Percentiles rank a stretch among this genome's conserved stretches.
phyloP scores from a whole-genome alignment of 768 basidiomycete genomes.

The Pulveroboletus sp. region DNA sequence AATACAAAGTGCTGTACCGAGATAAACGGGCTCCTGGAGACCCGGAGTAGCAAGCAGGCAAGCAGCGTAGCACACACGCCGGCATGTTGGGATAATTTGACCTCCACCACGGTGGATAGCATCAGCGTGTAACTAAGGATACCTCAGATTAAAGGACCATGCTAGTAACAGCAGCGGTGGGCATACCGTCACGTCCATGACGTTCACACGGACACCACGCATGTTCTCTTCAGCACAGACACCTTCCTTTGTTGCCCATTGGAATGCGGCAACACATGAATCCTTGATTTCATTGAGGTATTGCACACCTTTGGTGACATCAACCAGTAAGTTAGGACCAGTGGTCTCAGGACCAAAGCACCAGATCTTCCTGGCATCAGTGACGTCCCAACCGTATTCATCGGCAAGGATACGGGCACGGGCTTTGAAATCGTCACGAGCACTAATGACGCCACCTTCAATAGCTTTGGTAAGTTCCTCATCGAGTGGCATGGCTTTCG shows the following conservation, averaged over 20 bases:
- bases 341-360: slow-evolving; percentile 99
- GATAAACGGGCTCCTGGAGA: slow-evolving; percentile 96
- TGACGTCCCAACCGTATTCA: slow-evolving; percentile 97
- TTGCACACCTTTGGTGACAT: slow-evolving; percentile 98
- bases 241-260: slow-evolving; percentile 99
- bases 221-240: slow-evolving; percentile 96
- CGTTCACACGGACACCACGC: slow-evolving; percentile 96
- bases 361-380: slow-evolving; percentile 99
- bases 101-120: slow-evolving; percentile 99
- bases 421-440: slow-evolving; percentile 97
- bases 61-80: slow-evolving; percentile 95
- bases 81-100: slow-evolving; percentile 94
- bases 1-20: slow-evolving; percentile 44
- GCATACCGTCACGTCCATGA: slow-evolving; percentile 89
- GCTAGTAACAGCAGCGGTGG: background rate
- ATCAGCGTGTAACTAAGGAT: slow-evolving; percentile 83
- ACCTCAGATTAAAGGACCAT: background rate
- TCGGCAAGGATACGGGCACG: slow-evolving; percentile 96
- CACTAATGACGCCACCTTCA: slow-evolving; percentile 74
- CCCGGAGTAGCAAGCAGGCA: slow-evolving; percentile 86
- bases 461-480: slow-evolving; percentile 95
- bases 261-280: slow-evolving; percentile 97
- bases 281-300: slow-evolving; percentile 99
- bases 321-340: slow-evolving; percentile 94
- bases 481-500: slow-evolving; percentile 88